These are phyloP conservation scores for Pseudocercospora cruenta DNA, from an alignment of 2,329 filamentous ascomycete genomes.

Conservation along the genomic window DNA sequence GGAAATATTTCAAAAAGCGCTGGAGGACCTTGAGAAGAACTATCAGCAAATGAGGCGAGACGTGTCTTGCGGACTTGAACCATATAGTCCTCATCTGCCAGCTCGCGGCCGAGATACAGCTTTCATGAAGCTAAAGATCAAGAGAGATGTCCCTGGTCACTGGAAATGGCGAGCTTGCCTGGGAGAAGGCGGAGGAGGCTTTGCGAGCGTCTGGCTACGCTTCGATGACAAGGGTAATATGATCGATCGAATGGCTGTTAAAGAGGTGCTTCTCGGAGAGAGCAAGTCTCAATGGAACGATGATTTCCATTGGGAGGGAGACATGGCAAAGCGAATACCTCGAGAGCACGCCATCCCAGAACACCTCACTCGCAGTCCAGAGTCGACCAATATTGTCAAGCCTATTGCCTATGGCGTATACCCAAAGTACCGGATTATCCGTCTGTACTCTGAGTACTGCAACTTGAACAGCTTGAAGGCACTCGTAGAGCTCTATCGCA, in stretches of 20 bases:
- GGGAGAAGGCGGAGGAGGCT: not conserved
- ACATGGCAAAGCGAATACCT: not conserved
- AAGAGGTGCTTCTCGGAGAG: not conserved
- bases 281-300: not conserved
- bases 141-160: not conserved
- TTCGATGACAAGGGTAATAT: not conserved
- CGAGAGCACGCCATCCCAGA: not conserved
- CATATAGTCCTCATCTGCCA: not conserved
- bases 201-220: slow-evolving; percentile 26
- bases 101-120: not conserved
- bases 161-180: not conserved
- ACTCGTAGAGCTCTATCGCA: not conserved
- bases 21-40: not conserved
- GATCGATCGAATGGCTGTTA: not conserved
- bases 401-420: not conserved
- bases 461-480: not conserved
- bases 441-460: not conserved
- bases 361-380: not conserved
- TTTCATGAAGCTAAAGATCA: not conserved
- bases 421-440: not conserved
- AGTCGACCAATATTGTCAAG: not conserved
- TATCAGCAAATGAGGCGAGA: not conserved
- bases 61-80: not conserved
- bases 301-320: not conserved
- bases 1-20: not conserved